Evolutionary conservation across 164 flowering plant genomes (phyloP).

Genomic region (Stephania cephalantha): DNA sequence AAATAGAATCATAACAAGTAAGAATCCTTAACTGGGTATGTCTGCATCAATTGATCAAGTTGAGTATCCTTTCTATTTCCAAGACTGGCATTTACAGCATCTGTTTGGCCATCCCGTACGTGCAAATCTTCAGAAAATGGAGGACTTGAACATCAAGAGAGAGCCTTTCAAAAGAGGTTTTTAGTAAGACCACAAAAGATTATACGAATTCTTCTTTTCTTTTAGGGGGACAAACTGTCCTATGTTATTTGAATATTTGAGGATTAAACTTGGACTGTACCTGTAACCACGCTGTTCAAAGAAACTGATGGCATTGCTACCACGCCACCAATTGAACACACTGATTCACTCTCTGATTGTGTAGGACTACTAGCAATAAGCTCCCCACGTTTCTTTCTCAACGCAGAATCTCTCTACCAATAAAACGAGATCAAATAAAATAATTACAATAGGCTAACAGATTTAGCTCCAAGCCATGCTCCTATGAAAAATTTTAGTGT

Average conservation of each 20-base stretch:
- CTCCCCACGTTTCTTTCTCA: slow-evolving; percentile 58
- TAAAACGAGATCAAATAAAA: background rate
- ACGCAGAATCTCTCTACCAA: slow-evolving; percentile 69
- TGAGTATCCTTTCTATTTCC: slow-evolving; percentile 14
- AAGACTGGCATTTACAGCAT: slow-evolving; percentile 15
- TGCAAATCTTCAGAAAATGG: slow-evolving; percentile 39
- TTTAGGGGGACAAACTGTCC: background rate
- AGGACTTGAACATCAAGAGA: slow-evolving; percentile 31
- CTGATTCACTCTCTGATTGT: slow-evolving; percentile 14
- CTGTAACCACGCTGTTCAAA: slow-evolving; percentile 36
- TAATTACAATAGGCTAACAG: background rate
- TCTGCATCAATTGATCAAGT: slow-evolving; percentile 15
- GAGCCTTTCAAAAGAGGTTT: slow-evolving; percentile 21
- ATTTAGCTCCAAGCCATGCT: background rate
- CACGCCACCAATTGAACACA: slow-evolving; percentile 13
- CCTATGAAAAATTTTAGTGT: background rate
- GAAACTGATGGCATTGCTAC: slow-evolving; percentile 13
- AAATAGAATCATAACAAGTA: background rate
- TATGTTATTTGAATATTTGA: background rate
- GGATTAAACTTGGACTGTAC: slow-evolving; percentile 30
- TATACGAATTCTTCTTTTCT: background rate
- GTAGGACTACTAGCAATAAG: slow-evolving; percentile 19
- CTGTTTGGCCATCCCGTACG: slow-evolving; percentile 18
- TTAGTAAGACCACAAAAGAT: slow-evolving; percentile 17
- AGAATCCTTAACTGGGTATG: slow-evolving; percentile 39